Evolutionary conservation across 169 alveolate genomes (phyloP).

Genomic region (Cystoisospora suis): DNA sequence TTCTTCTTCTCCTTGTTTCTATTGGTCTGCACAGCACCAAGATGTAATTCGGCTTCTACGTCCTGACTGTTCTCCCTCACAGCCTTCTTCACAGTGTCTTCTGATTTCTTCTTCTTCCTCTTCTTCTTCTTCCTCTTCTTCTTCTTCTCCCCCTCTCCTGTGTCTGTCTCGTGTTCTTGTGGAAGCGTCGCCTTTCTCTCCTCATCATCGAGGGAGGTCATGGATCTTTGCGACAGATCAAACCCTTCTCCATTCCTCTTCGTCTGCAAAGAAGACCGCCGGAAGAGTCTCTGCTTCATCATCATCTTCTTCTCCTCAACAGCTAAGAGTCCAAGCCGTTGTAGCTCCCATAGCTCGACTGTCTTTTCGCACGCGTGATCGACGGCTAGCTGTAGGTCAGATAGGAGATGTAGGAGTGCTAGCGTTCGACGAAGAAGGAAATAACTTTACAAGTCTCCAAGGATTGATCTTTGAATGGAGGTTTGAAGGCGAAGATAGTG

Average conservation of each 20-base stretch:
- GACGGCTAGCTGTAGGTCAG: constrained; percentile 59
- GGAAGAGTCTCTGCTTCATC: background rate
- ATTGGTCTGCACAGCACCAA: constrained; percentile 49
- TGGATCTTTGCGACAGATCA: constrained; percentile 56
- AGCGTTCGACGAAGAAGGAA: constrained; percentile 58
- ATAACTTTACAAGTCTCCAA: constrained; percentile 43
- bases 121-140: background rate
- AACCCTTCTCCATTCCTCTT: constrained; percentile 18
- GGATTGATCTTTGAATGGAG: constrained; percentile 51
- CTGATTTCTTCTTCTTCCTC: background rate
- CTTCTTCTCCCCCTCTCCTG: background rate
- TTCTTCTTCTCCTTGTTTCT: constrained; percentile 28
- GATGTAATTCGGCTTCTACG: constrained; percentile 37
- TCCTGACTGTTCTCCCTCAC: constrained; percentile 45
- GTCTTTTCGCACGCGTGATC: constrained; percentile 48
- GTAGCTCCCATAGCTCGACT: constrained; percentile 55
- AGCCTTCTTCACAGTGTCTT: constrained; percentile 38
- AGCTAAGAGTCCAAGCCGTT: constrained; percentile 42
- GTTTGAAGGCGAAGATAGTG: constrained; percentile 15
- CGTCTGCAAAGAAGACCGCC: background rate
- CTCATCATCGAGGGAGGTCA: constrained; percentile 24
- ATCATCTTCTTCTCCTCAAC: background rate
- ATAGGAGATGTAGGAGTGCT: constrained; percentile 51
- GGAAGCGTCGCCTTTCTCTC: constrained; percentile 24
- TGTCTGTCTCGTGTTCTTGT: constrained; percentile 53